phyloP scores from a whole-genome alignment of 768 basidiomycete species.

The Leucosporidium creatinivorum region DNA sequence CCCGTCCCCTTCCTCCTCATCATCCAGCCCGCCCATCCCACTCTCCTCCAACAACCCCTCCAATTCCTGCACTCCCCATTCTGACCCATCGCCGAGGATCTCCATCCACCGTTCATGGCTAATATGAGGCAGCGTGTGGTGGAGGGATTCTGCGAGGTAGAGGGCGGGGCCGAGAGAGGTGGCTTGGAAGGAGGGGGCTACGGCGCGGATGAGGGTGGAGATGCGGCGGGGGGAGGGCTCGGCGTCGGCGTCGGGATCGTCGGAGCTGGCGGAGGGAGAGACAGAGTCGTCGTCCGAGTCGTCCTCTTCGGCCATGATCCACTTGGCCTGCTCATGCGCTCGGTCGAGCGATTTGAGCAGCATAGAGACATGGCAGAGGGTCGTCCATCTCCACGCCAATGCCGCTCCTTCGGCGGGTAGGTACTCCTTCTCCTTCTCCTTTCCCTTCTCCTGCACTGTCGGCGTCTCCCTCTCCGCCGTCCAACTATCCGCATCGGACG shows the following conservation, averaged over 20 bases:
- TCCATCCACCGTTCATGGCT: slow-evolving; percentile 15
- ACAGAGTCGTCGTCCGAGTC: not conserved
- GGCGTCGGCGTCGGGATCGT: not conserved
- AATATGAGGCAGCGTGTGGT: slow-evolving; percentile 3
- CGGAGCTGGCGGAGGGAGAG: too few relatives aligned
- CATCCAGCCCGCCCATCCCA: slow-evolving; percentile 5
- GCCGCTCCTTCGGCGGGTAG: slow-evolving; percentile 22
- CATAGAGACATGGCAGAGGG: slow-evolving; percentile 33
- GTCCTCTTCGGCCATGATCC: not conserved
- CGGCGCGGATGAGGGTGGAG: slow-evolving; percentile 2
- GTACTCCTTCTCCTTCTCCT: not conserved
- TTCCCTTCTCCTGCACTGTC: too few relatives aligned
- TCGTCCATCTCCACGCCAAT: slow-evolving; percentile 20
- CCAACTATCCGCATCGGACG: slow-evolving; percentile 16
- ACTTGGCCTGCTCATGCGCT: not conserved
- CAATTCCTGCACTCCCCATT: slow-evolving; percentile 3
- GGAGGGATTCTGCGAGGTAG: slow-evolving; percentile 18
- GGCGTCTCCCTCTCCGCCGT: too few relatives aligned
- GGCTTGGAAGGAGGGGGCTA: slow-evolving; percentile 30
- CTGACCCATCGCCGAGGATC: slow-evolving; percentile 14
- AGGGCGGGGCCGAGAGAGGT: slow-evolving; percentile 27
- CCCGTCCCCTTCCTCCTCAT: slow-evolving; percentile 2
- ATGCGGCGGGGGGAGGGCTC: not conserved
- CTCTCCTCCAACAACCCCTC: not conserved
- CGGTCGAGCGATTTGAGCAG: slow-evolving; percentile 13